Evolutionary conservation across 2,329 filamentous ascomycete genomes (phyloP).

Genomic region (Colletotrichum zoysiae): DNA sequence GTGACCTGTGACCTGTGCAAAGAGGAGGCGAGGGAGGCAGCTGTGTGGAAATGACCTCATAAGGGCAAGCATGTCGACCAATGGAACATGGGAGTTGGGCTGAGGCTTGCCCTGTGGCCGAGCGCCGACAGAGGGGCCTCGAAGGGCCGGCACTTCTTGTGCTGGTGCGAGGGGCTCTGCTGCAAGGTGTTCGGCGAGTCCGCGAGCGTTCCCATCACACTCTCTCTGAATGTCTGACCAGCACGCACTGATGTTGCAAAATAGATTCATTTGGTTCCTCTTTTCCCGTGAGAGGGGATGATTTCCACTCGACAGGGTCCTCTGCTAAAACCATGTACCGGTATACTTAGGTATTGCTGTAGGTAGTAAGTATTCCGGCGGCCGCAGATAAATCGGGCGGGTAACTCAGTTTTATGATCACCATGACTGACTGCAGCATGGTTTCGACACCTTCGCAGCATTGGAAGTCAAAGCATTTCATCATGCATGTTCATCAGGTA

Average conservation of each 20-base stretch:
- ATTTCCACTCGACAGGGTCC: not conserved
- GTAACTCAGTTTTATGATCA: not conserved
- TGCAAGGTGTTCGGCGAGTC: conserved; percentile 15
- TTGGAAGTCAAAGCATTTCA: too few species aligned
- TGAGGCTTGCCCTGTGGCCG: conserved; percentile 20
- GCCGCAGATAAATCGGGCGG: not conserved
- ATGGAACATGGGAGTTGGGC: conserved; percentile 1
- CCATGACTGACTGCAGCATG: not conserved
- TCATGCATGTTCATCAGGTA: not conserved
- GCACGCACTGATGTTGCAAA: not conserved
- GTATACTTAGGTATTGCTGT: too few species aligned
- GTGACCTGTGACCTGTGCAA: not conserved
- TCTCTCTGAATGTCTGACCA: not conserved
- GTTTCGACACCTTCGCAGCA: not conserved
- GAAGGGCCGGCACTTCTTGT: not conserved
- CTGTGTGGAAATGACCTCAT: conserved; percentile 29
- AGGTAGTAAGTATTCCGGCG: not conserved
- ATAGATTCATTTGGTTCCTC: not conserved
- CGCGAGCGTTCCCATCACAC: not conserved
- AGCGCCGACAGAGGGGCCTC: conserved; percentile 12
- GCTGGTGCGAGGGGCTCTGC: conserved; percentile 5
- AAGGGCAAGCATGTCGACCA: conserved; percentile 9
- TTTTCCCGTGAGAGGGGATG: not conserved
- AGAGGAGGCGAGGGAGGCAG: conserved; percentile 27
- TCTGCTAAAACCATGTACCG: not conserved